Evolutionary conservation across 805 yeast genomes (phyloP), one percentile per base, ranked within the genome.

Genomic region (Yamadazyma akitaensis): DNA sequence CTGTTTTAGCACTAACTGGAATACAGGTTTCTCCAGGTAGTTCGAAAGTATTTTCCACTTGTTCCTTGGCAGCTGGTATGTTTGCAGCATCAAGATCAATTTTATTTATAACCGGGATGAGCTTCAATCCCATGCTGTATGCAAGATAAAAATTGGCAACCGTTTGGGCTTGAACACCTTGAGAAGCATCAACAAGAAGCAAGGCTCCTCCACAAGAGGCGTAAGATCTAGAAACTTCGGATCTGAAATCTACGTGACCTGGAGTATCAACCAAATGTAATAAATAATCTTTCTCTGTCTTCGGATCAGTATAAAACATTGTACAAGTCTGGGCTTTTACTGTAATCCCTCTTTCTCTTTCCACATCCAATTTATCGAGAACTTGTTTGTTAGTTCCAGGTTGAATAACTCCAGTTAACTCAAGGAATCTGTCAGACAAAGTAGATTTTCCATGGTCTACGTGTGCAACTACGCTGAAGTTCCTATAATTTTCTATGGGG

Each of bases 111-210:
- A 92, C 88, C 0, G 99, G 98, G 1, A 92, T 75, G 53, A 92
- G 70, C 54, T 82, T 82, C 51, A 94, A 75, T 9, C 84, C 87
- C 82, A 89, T 77, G 47, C 92, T 84, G 60, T 86, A 85, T 0
- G 98, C 99, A 46, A 92, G 72, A 59, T 85, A 88, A 66, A 88
- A 92, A 63, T 94, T 92, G 19, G 99, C 97, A n/a, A 92, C 97
- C 0, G 99, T 94, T 63, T 92, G 99, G 0, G 98, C 98, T 63
- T 90, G 97, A 3, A 92, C 90, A 43, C 98, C 98, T 60, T 94
- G 97, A 2, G 92, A 77, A 1, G 98, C 98, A 70, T 94, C 99
- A 1, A 92, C 96, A 18, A 92, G 65, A 35, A 92, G 64, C 35
- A 92, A 67, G 0, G 97, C 97, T 12, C 98, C 98, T 32, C 91